These are phyloP conservation scores for Trichoderma sp. DNA, from an alignment of 2,329 filamentous ascomycete genomes.

Conservation along the genomic window DNA sequence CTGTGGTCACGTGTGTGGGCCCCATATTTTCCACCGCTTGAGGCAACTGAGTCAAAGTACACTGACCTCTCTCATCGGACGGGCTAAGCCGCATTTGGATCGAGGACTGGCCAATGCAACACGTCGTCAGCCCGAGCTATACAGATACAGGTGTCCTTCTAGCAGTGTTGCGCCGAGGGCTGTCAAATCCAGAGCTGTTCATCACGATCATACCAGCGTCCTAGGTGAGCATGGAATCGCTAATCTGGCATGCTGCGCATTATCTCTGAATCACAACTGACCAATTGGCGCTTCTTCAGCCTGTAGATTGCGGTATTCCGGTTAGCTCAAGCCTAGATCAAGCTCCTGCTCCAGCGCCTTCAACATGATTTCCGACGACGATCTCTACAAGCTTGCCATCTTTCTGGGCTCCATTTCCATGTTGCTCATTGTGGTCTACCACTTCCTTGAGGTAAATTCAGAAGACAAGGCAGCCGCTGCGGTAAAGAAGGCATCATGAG, in stretches of 20 bases:
- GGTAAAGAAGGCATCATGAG: conserved; percentile 20
- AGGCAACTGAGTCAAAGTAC: not conserved
- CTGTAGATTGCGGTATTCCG: not conserved
- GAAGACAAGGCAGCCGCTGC: conserved; percentile 19
- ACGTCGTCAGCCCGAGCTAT: conserved; percentile 19
- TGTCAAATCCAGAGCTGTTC: not conserved
- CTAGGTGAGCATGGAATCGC: not conserved
- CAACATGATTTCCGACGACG: conserved; percentile 90
- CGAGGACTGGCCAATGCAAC: conserved; percentile 7
- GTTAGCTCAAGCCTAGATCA: conserved; percentile 1
- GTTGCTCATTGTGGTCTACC: conserved; percentile 90
- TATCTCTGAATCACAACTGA: not conserved
- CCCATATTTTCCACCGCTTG: not conserved
- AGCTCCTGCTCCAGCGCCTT: conserved; percentile 19
- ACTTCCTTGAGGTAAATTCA: conserved; percentile 93
- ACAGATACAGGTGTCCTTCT: conserved; percentile 23
- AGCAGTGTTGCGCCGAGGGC: not conserved
- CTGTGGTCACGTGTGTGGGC: conserved; percentile 25
- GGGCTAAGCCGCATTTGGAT: not conserved
- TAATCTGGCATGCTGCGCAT: not conserved
- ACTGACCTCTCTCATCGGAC: not conserved
- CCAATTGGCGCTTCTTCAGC: not conserved
- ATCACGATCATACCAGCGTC: not conserved
- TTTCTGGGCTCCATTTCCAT: conserved; percentile 88
- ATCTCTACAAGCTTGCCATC: conserved; percentile 87